These are phyloP conservation scores for Torulaspora maleeae DNA, from an alignment of 805 yeast species.

Conservation along the genomic window DNA sequence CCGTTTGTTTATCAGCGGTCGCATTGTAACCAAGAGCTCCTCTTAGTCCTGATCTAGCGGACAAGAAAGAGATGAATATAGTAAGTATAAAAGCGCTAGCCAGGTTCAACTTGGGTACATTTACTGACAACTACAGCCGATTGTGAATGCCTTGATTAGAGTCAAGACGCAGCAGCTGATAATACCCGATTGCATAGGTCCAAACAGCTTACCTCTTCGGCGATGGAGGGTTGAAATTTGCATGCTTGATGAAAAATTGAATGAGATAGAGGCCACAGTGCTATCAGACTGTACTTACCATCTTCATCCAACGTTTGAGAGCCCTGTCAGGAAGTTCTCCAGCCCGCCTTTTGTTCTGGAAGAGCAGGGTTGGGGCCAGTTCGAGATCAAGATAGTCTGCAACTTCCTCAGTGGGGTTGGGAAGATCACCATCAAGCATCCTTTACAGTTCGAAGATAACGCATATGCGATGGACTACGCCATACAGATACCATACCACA, in stretches of 20 bases:
- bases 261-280: slow-evolving; percentile 72
- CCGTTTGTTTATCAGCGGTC: neutral
- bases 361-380: slow-evolving; percentile 98
- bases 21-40: neutral
- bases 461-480: slow-evolving; percentile 71
- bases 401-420: slow-evolving; percentile 76
- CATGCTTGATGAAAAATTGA: slow-evolving; percentile 70
- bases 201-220: slow-evolving; percentile 76
- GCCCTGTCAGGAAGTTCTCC: slow-evolving; percentile 70
- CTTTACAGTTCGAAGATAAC: slow-evolving; percentile 71
- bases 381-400: slow-evolving; percentile 73
- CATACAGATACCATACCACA: slow-evolving; percentile 65
- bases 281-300: slow-evolving; percentile 84
- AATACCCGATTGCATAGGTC: slow-evolving; percentile 65
- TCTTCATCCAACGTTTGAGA: slow-evolving; percentile 86
- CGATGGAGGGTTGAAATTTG: slow-evolving; percentile 77
- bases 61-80: slow-evolving; percentile 7
- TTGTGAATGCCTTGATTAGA: slow-evolving; percentile 71
- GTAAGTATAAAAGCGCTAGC: slow-evolving; percentile 8
- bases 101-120: neutral
- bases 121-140: slow-evolving; percentile 11
- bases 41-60: neutral
- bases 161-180: slow-evolving; percentile 81
- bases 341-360: slow-evolving; percentile 76
- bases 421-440: slow-evolving; percentile 74